Evolutionary conservation across 768 basidiomycete genomes (phyloP).

Genomic region (Dacryopinax spathularia): DNA sequence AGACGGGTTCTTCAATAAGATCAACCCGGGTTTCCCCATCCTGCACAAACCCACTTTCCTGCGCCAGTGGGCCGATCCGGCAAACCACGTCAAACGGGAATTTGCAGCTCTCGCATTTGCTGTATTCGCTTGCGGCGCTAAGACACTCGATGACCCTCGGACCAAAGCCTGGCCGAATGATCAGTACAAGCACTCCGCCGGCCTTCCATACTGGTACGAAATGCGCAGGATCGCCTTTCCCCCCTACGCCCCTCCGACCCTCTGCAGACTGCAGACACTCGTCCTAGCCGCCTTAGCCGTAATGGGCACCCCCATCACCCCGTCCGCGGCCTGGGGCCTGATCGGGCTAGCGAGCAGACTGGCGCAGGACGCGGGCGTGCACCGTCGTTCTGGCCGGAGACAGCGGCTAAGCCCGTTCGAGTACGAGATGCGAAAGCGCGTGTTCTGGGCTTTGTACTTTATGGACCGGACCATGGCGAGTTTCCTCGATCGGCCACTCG

Average conservation of each 20-base stretch:
- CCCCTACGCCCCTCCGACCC: constrained; percentile 26
- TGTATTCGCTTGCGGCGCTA: constrained; percentile 54
- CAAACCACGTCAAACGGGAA: constrained; percentile 35
- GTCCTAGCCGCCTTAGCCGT: constrained; percentile 28
- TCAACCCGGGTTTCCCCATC: constrained; percentile 48
- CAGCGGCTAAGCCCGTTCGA: constrained; percentile 30
- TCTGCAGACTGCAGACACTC: constrained; percentile 48
- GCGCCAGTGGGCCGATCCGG: constrained; percentile 31
- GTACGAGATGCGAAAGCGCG: constrained; percentile 64
- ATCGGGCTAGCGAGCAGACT: constrained; percentile 52
- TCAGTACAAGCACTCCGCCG: constrained; percentile 13
- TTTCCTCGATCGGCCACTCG: background rate
- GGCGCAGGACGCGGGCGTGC: constrained; percentile 64
- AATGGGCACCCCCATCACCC: background rate
- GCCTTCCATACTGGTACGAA: constrained; percentile 1
- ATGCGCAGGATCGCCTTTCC: background rate
- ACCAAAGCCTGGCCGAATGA: constrained; percentile 30
- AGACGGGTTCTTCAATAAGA: constrained; percentile 45
- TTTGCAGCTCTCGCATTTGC: constrained; percentile 52
- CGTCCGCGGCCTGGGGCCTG: constrained; percentile 43
- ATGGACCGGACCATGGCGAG: constrained; percentile 1
- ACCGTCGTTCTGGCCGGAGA: constrained; percentile 45
- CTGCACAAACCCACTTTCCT: constrained; percentile 62
- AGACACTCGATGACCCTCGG: constrained; percentile 43
- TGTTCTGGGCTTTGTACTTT: constrained; percentile 39